These are phyloP conservation scores for Ogataea glucozyma DNA, from an alignment of 805 yeast genomes.

Conservation along the genomic window DNA sequence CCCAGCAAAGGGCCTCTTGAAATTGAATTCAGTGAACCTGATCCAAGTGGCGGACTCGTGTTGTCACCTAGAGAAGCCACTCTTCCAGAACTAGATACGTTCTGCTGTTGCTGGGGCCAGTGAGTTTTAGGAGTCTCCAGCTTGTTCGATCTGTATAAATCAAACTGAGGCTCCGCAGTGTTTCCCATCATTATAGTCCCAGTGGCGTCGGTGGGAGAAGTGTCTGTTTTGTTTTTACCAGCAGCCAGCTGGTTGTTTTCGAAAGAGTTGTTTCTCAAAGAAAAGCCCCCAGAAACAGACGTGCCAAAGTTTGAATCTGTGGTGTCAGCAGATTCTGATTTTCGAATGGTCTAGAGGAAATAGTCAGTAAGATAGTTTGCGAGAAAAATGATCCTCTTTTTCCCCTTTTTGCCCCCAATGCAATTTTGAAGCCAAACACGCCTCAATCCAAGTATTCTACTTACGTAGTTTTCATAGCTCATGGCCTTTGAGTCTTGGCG, in stretches of 20 bases:
- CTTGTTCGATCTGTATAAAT: slow-evolving; percentile 13
- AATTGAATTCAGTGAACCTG: slow-evolving; percentile 9
- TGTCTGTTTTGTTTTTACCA: slow-evolving; percentile 10
- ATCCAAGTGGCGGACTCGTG: slow-evolving; percentile 5
- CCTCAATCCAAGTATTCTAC: slow-evolving; percentile 8
- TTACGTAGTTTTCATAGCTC: slow-evolving; percentile 25
- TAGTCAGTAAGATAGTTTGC: too few relatives aligned
- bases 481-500: slow-evolving; percentile 8
- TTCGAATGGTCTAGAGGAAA: slow-evolving; percentile 14
- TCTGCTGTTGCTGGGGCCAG: slow-evolving; percentile 17
- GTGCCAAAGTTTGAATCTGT: slow-evolving; percentile 25
- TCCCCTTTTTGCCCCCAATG: slow-evolving; percentile 6
- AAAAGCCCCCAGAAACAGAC: slow-evolving; percentile 19
- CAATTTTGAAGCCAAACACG: too few relatives aligned
- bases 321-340: slow-evolving; percentile 24
- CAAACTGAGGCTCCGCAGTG: slow-evolving; percentile 15
- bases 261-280: slow-evolving; percentile 15
- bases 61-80: slow-evolving; percentile 8
- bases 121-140: slow-evolving; percentile 12
- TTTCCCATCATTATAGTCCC: slow-evolving; percentile 9
- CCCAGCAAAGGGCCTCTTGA: slow-evolving; percentile 16
- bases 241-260: slow-evolving; percentile 10
- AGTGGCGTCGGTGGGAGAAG: slow-evolving; percentile 7
- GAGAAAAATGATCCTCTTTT: slow-evolving; percentile 8
- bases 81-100: slow-evolving; percentile 9